A percentile compares a stretch with the other conserved stretches of the same genome.
phyloP scores from a whole-genome alignment of 2,329 filamentous ascomycete genomes.

The Fusarium mangiferae region DNA sequence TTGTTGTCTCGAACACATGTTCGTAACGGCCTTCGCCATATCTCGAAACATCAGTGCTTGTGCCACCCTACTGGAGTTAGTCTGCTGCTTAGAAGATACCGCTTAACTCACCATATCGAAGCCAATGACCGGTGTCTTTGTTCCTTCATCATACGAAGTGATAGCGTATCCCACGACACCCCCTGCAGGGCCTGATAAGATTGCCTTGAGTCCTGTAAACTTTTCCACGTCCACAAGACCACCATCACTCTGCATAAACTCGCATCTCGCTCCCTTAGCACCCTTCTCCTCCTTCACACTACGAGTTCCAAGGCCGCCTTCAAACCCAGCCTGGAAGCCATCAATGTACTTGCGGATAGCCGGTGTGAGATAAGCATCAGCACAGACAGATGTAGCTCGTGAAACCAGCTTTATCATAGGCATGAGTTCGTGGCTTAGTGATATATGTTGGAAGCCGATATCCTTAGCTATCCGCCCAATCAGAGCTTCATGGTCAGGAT shows the following conservation, averaged over 20 bases:
- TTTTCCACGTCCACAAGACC: slow-evolving; percentile 77
- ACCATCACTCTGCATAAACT: slow-evolving; percentile 95
- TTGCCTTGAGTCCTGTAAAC: slow-evolving; percentile 86
- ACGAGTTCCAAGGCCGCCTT: slow-evolving; percentile 80
- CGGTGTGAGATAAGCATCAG: slow-evolving; percentile 58
- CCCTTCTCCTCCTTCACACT: slow-evolving; percentile 75
- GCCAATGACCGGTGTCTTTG: slow-evolving; percentile 86
- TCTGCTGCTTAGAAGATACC: neutral
- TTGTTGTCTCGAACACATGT: slow-evolving; percentile 94
- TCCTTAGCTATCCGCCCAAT: slow-evolving; percentile 81
- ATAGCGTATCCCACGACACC: slow-evolving; percentile 93
- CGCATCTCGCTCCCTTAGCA: slow-evolving; percentile 79
- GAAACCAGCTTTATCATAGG: slow-evolving; percentile 59
- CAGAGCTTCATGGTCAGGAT: slow-evolving; percentile 83
- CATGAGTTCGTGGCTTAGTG: slow-evolving; percentile 57
- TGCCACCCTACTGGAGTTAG: slow-evolving; percentile 69
- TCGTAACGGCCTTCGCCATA: slow-evolving; percentile 89
- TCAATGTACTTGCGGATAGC: slow-evolving; percentile 62
- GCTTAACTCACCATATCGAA: slow-evolving; percentile 78
- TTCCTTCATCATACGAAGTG: slow-evolving; percentile 86
- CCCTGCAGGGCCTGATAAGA: slow-evolving; percentile 90
- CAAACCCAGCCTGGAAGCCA: slow-evolving; percentile 84
- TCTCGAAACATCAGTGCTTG: slow-evolving; percentile 88
- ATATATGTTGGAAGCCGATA: slow-evolving; percentile 81
- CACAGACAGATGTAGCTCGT: slow-evolving; percentile 56